Conservation (phyloP, 129 eudicot species). For the Flaveria ramosissima region DNA sequence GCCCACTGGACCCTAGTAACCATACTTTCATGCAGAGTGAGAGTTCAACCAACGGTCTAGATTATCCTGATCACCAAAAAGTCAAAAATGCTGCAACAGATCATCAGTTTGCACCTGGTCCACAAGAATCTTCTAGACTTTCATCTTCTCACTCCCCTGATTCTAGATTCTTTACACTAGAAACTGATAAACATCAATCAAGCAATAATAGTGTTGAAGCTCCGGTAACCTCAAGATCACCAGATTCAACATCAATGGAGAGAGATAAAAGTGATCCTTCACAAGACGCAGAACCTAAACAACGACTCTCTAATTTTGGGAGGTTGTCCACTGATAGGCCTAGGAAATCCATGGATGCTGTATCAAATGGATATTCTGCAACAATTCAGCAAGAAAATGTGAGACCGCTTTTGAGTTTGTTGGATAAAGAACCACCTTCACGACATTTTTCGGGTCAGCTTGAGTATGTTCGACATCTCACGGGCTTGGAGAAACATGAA, state of each 20-base stretch:
- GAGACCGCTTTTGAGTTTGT: constrained; percentile 88
- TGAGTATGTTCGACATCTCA: constrained; percentile 79
- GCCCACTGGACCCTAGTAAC: constrained; percentile 57
- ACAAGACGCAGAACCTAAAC: constrained; percentile 64
- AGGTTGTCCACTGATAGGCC: constrained; percentile 74
- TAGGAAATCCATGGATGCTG: constrained; percentile 53
- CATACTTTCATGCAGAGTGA: constrained; percentile 57
- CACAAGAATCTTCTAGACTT: constrained; percentile 59
- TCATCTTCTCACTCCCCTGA: constrained; percentile 69
- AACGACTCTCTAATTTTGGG: constrained; percentile 51
- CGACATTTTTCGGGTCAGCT: constrained; percentile 89
- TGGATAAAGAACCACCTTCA: constrained; percentile 98
- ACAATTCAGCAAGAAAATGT: constrained; percentile 77
- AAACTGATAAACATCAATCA: constrained; percentile 56
- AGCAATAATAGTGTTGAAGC: constrained; percentile 51
- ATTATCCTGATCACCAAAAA: constrained; percentile 54
- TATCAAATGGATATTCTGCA: constrained; percentile 59
- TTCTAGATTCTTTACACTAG: constrained; percentile 44
- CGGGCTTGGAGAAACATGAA: constrained; percentile 91
- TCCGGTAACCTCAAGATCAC: constrained; percentile 50
- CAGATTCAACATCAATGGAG: constrained; percentile 52
- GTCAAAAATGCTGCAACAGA: constrained; percentile 55
- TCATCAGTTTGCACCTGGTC: constrained; percentile 46
- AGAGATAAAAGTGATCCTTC: constrained; percentile 49
- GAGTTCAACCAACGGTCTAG: constrained; percentile 44